Conservation (phyloP, 108 stramenopile species). For the Halocafeteria seosinensis region DNA sequence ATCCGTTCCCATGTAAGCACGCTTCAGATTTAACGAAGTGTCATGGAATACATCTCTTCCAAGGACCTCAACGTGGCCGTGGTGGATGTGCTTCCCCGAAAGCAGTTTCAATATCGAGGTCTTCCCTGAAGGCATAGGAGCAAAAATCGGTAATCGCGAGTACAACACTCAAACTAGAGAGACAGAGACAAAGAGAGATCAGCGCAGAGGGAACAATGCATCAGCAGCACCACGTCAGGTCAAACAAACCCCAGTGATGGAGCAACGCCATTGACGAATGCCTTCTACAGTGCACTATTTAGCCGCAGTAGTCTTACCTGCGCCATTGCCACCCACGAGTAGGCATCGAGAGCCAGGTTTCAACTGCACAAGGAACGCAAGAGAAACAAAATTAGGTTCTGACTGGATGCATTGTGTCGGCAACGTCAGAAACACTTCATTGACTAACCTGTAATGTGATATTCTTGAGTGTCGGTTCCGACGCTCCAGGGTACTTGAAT, state of each 20-base stretch:
- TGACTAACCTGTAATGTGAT: conserved; percentile 48
- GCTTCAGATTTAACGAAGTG: conserved; percentile 68
- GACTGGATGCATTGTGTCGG: too few relatives aligned
- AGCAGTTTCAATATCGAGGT: conserved; percentile 70
- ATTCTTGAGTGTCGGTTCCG: conserved; percentile 23
- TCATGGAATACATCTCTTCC: conserved; percentile 79
- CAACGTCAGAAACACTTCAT: too few relatives aligned
- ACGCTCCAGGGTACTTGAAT: conserved; percentile 4
- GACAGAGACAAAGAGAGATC: background rate
- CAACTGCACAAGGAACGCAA: too few relatives aligned
- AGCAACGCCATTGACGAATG: background rate
- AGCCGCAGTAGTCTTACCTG: conserved; percentile 4
- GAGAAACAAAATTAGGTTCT: too few relatives aligned
- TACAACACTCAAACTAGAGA: background rate
- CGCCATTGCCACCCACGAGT: conserved; percentile 68
- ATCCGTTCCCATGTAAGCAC: conserved; percentile 76
- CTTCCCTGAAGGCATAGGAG: conserved; percentile 55
- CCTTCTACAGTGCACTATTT: background rate
- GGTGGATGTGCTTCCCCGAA: conserved; percentile 70
- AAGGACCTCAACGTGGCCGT: conserved; percentile 50
- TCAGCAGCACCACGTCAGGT: background rate
- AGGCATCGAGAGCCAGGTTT: conserved; percentile 55
- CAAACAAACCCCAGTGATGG: background rate
- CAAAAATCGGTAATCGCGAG: background rate
- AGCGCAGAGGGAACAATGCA: background rate